phyloP scores from a whole-genome alignment of 2,329 filamentous ascomycete species.

The Bipolaris cookei region DNA sequence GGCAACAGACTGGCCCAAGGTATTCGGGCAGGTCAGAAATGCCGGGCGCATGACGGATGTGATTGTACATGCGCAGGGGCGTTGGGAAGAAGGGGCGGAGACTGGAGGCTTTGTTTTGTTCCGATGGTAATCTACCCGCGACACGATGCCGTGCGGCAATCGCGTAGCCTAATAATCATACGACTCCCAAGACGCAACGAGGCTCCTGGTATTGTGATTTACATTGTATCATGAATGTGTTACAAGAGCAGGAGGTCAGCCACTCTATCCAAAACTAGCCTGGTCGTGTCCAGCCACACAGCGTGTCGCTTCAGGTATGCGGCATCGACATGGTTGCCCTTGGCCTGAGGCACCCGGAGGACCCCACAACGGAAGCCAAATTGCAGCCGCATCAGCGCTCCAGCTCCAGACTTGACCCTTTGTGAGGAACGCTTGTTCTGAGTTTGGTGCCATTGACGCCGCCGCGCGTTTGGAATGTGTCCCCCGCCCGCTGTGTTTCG shows the following conservation, averaged over 20 bases:
- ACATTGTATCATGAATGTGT: background rate
- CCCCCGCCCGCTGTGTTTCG: background rate
- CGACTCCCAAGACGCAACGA: background rate
- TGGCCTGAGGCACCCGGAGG: slow-evolving; percentile 12
- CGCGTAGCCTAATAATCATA: background rate
- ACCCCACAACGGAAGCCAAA: slow-evolving; percentile 17
- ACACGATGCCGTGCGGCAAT: background rate
- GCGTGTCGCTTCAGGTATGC: background rate
- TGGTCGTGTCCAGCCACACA: background rate
- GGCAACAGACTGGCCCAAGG: background rate
- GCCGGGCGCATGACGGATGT: background rate
- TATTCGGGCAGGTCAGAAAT: background rate
- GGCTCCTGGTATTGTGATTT: background rate
- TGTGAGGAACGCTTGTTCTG: slow-evolving; percentile 1
- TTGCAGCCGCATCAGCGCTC: slow-evolving; percentile 21
- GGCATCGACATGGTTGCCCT: slow-evolving; percentile 10
- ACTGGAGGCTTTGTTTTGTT: slow-evolving; percentile 14
- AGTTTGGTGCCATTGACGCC: background rate
- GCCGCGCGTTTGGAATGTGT: background rate
- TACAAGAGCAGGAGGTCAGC: background rate
- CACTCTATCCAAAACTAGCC: background rate
- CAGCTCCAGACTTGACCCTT: background rate
- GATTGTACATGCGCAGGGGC: background rate
- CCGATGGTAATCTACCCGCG: background rate
- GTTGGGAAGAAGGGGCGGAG: background rate